phyloP scores from a whole-genome alignment of 2,329 filamentous ascomycete genomes.

The Amauroascus verrucosus region DNA sequence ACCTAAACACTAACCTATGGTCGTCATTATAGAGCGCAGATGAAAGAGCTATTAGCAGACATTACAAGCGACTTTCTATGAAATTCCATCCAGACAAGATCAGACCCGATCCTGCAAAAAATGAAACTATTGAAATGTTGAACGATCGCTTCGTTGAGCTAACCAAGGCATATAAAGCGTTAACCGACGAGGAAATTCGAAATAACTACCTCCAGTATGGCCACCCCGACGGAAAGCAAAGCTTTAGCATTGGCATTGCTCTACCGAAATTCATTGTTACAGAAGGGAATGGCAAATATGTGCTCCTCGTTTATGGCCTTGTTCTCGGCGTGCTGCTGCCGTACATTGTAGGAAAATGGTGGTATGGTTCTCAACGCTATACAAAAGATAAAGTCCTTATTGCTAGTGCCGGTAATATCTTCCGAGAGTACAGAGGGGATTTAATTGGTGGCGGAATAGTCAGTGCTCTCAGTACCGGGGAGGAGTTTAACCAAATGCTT shows the following conservation, averaged over 20 bases:
- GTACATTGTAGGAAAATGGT: slow-evolving; percentile 92
- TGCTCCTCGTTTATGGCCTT: slow-evolving; percentile 77
- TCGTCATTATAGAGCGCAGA: slow-evolving; percentile 51
- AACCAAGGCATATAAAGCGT: slow-evolving; percentile 93
- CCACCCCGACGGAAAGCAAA: slow-evolving; percentile 95
- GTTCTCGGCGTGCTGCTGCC: slow-evolving; percentile 84
- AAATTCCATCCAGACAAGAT: slow-evolving; percentile 91
- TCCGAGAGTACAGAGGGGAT: slow-evolving; percentile 81
- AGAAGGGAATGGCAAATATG: slow-evolving; percentile 90
- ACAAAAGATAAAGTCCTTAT: slow-evolving; percentile 91
- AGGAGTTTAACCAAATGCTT: slow-evolving; percentile 70
- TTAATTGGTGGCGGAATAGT: slow-evolving; percentile 73
- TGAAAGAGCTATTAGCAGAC: slow-evolving; percentile 85
- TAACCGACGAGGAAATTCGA: slow-evolving; percentile 93
- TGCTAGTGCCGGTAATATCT: slow-evolving; percentile 87
- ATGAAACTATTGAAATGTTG: slow-evolving; percentile 74
- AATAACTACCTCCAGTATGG: slow-evolving; percentile 96
- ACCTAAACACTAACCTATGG: not conserved
- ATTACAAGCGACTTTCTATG: slow-evolving; percentile 77
- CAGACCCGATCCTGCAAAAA: slow-evolving; percentile 70
- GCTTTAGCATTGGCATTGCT: slow-evolving; percentile 94
- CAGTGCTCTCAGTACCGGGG: slow-evolving; percentile 68
- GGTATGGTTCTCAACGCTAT: slow-evolving; percentile 89
- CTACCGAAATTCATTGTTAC: slow-evolving; percentile 86
- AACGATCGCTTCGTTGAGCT: slow-evolving; percentile 89